These are phyloP conservation scores for Macrophomina phaseolina DNA, from an alignment of 2,329 filamentous ascomycete genomes.

Conservation along the genomic window DNA sequence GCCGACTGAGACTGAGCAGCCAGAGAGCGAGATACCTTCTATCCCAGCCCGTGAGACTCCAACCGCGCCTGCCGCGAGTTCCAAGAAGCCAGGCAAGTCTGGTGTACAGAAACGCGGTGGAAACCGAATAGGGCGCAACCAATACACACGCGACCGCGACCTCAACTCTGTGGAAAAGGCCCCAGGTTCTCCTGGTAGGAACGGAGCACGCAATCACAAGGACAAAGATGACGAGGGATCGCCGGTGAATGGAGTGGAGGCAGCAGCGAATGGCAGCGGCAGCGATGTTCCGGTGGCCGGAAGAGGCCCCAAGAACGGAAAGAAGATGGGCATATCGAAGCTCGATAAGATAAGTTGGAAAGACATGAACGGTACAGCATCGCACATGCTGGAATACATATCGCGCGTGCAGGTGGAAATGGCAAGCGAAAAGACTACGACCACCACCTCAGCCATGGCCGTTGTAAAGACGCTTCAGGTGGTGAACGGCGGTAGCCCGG, in stretches of 20 bases:
- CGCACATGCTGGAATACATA: conserved; percentile 88
- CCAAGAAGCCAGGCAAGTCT: conserved; percentile 22
- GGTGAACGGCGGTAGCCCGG: conserved; percentile 31
- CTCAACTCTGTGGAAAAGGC: conserved; percentile 18
- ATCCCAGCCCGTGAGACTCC: conserved; percentile 23
- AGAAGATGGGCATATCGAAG: conserved; percentile 45
- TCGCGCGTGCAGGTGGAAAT: conserved; percentile 87
- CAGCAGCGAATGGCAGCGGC: conserved; percentile 27
- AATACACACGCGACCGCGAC: conserved; percentile 42
- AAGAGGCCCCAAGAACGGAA: conserved; percentile 47
- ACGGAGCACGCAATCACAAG: conserved; percentile 8
- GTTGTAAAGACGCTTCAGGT: conserved; percentile 35
- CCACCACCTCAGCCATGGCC: conserved; percentile 32
- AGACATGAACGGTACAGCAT: conserved; percentile 84
- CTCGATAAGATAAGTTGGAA: conserved; percentile 74
- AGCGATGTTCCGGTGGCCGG: conserved; percentile 49
- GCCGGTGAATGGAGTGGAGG: conserved; percentile 37
- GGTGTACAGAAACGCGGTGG: conserved; percentile 22
- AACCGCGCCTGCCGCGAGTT: conserved; percentile 4
- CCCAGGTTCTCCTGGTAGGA: conserved; percentile 14
- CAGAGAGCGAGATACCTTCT: conserved; percentile 18
- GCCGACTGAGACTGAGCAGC: conserved; percentile 40
- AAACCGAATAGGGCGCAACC: conserved; percentile 43
- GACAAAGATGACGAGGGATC: conserved; percentile 24
- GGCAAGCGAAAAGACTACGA: conserved; percentile 60